Base-by-base conservation (phyloP, 106 monocot species). In the Ottelia alismoides region DNA sequence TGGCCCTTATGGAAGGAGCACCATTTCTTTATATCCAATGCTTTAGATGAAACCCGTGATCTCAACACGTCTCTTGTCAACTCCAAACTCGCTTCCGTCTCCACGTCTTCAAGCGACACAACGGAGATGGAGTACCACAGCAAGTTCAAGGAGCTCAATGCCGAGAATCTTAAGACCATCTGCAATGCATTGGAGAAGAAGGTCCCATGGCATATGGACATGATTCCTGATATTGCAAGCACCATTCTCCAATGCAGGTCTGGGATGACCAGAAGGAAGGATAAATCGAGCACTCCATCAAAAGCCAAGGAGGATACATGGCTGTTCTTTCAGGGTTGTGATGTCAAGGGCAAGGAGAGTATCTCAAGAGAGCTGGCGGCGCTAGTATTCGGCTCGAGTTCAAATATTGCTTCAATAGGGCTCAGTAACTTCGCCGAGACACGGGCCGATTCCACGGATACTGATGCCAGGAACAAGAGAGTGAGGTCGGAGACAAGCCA, bases 121-220 rank as follows among this genome's bases (percentile, higher is more conserved):
- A 27, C 31, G 26, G 45, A 30, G 19, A 3, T 49, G 62, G 80
- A 73, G 2, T 30, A 54, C 2, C 40, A 1, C 56, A 32, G 71
- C 22, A 80, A 61, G 62, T 94, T 81, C 74, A 88, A 69, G 55
- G 93, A 94, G 65, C 56, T 94, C 44, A 94, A 71, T 35, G 88
- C 84, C 1, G 93, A 87, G 67, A 94, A 88, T 43, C 49, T 94
- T 44, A 88, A 94, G 61, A 63, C 49, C 4, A 54, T 94, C 6
- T 84, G 83, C 77, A 66, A 60, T 65, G 60, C 67, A 11, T 57
- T 94, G 62, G 93, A 88, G 81, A 66, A 70, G 43, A 75, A 67
- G 20, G 84, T 74, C n/a, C 66, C 83, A 24, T 78, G 78, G 75
- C 88, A 94, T 27, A 73, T 63, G 32, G 60, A 66, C 31, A 71